Evolutionary conservation across 2,329 filamentous ascomycete species (phyloP), one percentile per base, ranked within the genome.

Genomic region (Alternaria sp.): DNA sequence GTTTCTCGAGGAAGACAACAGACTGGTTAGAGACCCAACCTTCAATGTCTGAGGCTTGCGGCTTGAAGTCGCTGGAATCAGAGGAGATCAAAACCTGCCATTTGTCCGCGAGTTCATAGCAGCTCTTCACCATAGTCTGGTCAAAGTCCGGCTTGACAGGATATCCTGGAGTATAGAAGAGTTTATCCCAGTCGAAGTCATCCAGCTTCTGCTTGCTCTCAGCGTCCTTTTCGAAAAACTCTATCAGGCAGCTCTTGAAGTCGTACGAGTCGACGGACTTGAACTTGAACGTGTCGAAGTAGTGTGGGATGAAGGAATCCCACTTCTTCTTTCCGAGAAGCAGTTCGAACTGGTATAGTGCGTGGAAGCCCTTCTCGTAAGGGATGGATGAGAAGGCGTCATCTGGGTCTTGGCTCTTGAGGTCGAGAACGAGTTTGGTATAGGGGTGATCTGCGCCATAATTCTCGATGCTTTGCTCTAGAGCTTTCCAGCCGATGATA

Each of bases 281-380:
- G 72, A 86, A 86, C 56, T 90, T 88, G 86, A 90, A 98, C 37
- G 86, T 91, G 29, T 85, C 88, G 77, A 98, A 98, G 81, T 98
- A 97, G 79, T 97, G 88, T 14, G 93, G 93, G 72, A 98, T 97
- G 79, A 98, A 99, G 69, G 88, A 90, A 82, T 98, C 92, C 81
- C 95, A 99, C 75, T 90, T 90, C n/a, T 89, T 84, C 60, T 91
- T 90, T 34, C 92, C 91, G 4, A 98, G 85, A 1, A 97, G 82
- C 45, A 89, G 90, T 72, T 99, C 95, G 13, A 99, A 87, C 70
- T 93, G 89, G 78, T 93, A 97, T 44, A 99, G 83, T 77, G 98
- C 96, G 73, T 91, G 91, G 79, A 97, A 98, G 3, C 94, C 94
- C 80, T 99, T 98, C 76, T 98, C 94, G 72, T 99, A 99, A 0